Evolutionary conservation across 2,329 filamentous ascomycete species (phyloP).

Genomic region (Pestalotiopsis fici): DNA sequence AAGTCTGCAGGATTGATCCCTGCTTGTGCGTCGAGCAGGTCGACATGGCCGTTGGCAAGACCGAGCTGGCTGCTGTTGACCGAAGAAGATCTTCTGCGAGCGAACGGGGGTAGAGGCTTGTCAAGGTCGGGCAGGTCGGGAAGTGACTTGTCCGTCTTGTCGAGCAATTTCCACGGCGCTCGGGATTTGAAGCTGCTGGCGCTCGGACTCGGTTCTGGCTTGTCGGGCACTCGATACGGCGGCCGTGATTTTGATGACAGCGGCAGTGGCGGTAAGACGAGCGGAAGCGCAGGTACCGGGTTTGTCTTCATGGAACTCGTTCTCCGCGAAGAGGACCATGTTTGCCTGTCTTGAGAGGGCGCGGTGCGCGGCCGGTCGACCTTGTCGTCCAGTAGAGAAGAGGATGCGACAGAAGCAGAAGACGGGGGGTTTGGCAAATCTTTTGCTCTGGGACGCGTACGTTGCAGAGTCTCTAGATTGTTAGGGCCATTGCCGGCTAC

Average conservation of each 20-base stretch:
- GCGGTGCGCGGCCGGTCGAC: constrained; percentile 39
- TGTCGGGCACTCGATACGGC: constrained; percentile 9
- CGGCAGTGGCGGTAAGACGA: neutral
- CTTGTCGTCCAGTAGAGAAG: constrained; percentile 16
- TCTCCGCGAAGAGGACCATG: neutral
- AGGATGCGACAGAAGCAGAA: neutral
- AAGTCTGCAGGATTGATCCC: constrained; percentile 52
- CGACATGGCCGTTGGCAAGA: constrained; percentile 39
- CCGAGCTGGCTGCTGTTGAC: constrained; percentile 28
- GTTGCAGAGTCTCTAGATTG: constrained; percentile 35
- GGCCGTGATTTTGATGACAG: neutral
- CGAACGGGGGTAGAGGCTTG: constrained; percentile 20
- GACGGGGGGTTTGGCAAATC: constrained; percentile 25
- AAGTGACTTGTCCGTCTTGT: constrained; percentile 15
- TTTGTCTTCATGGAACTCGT: neutral
- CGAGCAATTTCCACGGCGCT: constrained; percentile 26
- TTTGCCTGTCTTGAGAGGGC: constrained; percentile 17
- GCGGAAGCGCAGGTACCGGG: neutral
- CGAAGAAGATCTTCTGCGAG: constrained; percentile 31
- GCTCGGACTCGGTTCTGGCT: neutral
- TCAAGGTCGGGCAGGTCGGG: constrained; percentile 14
- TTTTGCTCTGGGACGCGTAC: constrained; percentile 28
- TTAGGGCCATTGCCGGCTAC: constrained; percentile 41
- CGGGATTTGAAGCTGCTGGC: constrained; percentile 20
- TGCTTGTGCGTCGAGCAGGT: constrained; percentile 60